These are phyloP conservation scores for Asparagopsis taxiformis DNA, from an alignment of 31 red algal species.

Conservation along the genomic window DNA sequence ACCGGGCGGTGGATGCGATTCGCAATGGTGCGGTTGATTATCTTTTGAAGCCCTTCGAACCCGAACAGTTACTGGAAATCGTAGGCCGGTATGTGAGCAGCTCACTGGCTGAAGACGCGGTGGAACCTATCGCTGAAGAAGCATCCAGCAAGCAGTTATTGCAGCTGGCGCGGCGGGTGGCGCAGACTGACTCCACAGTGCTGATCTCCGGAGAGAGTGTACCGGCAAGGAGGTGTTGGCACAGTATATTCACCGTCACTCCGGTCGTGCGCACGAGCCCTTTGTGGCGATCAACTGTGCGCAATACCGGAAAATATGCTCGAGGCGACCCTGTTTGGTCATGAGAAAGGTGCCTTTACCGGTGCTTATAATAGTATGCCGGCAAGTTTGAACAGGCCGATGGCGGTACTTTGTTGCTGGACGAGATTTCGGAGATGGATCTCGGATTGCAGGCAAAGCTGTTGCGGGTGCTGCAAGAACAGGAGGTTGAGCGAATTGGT, in stretches of 20 bases:
- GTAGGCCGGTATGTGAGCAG: too few species aligned
- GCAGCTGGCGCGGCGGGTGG: too few species aligned
- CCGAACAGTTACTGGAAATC: too few species aligned
- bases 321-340: slow-evolving; percentile 2
- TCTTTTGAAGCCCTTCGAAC: too few species aligned
- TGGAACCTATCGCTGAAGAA: too few species aligned
- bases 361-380: not conserved
- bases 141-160: too few species aligned
- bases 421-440: slow-evolving; percentile 4
- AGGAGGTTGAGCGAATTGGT: not conserved
- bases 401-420: slow-evolving; percentile 2
- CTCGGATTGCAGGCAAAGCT: slow-evolving; percentile 2
- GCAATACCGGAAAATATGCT: not conserved
- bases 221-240: slow-evolving; percentile 8
- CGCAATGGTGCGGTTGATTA: too few species aligned
- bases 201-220: too few species aligned
- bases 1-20: too few species aligned
- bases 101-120: too few species aligned
- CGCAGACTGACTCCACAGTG: too few species aligned
- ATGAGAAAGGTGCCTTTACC: not conserved
- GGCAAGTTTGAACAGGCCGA: slow-evolving; percentile 14
- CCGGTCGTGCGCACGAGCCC: not conserved
- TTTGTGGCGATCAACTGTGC: slow-evolving; percentile 12
- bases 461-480: slow-evolving; percentile 6
- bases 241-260: not conserved